These are phyloP conservation scores for Colletotrichum cereale DNA, from an alignment of 2,329 filamentous ascomycete genomes.

Conservation along the genomic window DNA sequence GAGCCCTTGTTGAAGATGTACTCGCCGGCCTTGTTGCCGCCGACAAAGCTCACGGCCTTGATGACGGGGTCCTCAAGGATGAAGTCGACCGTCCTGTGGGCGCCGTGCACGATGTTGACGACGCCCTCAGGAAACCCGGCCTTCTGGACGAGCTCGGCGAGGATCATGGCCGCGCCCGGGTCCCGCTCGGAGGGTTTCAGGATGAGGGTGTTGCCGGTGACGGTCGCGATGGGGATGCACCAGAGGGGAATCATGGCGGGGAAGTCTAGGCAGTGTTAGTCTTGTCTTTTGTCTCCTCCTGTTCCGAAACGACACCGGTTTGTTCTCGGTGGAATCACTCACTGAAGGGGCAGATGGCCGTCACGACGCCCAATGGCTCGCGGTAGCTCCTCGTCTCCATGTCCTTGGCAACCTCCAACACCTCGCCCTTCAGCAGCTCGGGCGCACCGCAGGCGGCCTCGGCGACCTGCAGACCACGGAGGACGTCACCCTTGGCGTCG, in stretches of 20 bases:
- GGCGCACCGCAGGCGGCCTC: slow-evolving; percentile 86
- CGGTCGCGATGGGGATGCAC: slow-evolving; percentile 87
- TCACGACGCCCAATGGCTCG: slow-evolving; percentile 84
- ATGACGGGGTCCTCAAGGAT: slow-evolving; percentile 87
- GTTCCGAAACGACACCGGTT: background rate
- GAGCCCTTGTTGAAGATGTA: slow-evolving; percentile 86
- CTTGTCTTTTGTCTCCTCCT: background rate
- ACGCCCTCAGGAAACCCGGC: slow-evolving; percentile 87
- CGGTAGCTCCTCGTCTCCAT: slow-evolving; percentile 90
- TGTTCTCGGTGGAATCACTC: slow-evolving; percentile 54
- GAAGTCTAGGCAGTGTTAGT: slow-evolving; percentile 72
- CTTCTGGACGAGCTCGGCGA: slow-evolving; percentile 83
- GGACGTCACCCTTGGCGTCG: slow-evolving; percentile 84
- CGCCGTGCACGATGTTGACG: slow-evolving; percentile 85
- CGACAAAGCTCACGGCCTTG: slow-evolving; percentile 89
- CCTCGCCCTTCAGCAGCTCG: slow-evolving; percentile 84
- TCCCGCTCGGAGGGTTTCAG: slow-evolving; percentile 90
- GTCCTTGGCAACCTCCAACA: slow-evolving; percentile 88
- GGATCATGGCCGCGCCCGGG: slow-evolving; percentile 86
- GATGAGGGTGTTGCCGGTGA: slow-evolving; percentile 86
- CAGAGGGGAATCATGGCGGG: slow-evolving; percentile 94
- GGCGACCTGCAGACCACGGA: slow-evolving; percentile 85
- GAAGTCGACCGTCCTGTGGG: slow-evolving; percentile 85
- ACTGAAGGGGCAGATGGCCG: slow-evolving; percentile 91
- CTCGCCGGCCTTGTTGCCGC: slow-evolving; percentile 88